These are phyloP conservation scores for Ulota crispa DNA, from an alignment of 225 moss, liverwort and hornwort genomes.

Conservation along the genomic window DNA sequence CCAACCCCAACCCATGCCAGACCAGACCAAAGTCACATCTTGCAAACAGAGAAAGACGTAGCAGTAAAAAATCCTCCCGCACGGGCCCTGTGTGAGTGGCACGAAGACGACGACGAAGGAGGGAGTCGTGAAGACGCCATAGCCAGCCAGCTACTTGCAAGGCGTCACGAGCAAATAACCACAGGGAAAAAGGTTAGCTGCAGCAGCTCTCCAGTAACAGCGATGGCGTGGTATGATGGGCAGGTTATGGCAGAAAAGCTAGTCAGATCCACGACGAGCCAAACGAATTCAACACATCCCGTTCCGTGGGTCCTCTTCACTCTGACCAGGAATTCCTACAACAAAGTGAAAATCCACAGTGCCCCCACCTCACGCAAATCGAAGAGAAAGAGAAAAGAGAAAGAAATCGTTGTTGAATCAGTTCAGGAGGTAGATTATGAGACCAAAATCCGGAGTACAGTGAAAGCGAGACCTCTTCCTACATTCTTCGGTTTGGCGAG, in stretches of 20 bases:
- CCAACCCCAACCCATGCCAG: neutral
- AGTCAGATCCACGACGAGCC: slow-evolving; percentile 2
- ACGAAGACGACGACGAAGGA: neutral
- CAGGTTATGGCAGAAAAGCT: neutral
- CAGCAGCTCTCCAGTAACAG: slow-evolving; percentile 4
- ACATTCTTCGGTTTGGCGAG: neutral
- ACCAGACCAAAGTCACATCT: slow-evolving; percentile 6
- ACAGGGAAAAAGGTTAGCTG: slow-evolving; percentile 7
- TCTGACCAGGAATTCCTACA: neutral
- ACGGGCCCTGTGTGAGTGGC: neutral
- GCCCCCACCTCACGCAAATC: neutral
- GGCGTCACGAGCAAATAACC: neutral
- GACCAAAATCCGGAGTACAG: neutral
- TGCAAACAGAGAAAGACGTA: neutral
- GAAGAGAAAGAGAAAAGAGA: neutral
- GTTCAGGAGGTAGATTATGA: too few species aligned
- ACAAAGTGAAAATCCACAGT: neutral
- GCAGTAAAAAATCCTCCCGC: neutral
- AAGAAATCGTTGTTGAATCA: neutral
- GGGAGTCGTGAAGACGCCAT: slow-evolving; percentile 22
- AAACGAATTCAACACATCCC: neutral
- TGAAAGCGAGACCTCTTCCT: too few species aligned
- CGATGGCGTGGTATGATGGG: slow-evolving; percentile 17
- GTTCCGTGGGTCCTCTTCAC: slow-evolving; percentile 11
- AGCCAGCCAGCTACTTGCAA: slow-evolving; percentile 17